Evolutionary conservation across 768 basidiomycete genomes (phyloP), one percentile per base, ranked within the genome.

Genomic region (Sutorius australiensis): DNA sequence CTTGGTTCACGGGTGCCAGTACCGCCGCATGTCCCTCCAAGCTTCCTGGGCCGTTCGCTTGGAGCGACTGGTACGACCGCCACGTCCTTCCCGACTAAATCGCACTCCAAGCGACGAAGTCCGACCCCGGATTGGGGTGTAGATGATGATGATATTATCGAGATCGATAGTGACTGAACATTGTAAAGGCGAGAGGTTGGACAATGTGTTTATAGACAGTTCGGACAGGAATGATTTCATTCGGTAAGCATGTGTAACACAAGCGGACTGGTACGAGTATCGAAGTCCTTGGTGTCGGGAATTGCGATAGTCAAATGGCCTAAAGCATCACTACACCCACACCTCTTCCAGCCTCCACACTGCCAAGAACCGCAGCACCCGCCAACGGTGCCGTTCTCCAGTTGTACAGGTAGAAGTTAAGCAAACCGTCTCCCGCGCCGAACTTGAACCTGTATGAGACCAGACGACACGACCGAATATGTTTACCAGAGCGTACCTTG

Each of bases 321-420:
- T 75, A 97, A 32, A 98, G 78, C 95, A 98, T 98, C 36, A 98
- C 94, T 16, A 98, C 84, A 3, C 92, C 94, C 47, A 98, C 79
- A 5, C 92, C 94, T 65, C 74, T 80, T 40, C 91, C 91, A n/a
- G 82, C 75, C n/a, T 77, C 67, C 24, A 63, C 67, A 33, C 65
- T 78, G 2, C 70, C 81, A n/a, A 78, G 73, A 12, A 75, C 57
- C 33, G 72, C 75, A 65, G 88, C 67, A 41, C 95, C 95, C 36
- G 91, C 84, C 51, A 98, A 73, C 2, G 83, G 78, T 13, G 82
- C 73, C 12, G 92, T 95, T 54, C 88, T 80, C 92, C 94, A 99
- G 71, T 99, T 99, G 74, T 97, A 98, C 53, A 95, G 68, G 67
- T 95, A 95, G 67, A 83, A 95, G 69, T 95, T 91, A 48, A 99